Conservation (phyloP, 2,329 filamentous ascomycete genomes). For the Monosporascus sp. region DNA sequence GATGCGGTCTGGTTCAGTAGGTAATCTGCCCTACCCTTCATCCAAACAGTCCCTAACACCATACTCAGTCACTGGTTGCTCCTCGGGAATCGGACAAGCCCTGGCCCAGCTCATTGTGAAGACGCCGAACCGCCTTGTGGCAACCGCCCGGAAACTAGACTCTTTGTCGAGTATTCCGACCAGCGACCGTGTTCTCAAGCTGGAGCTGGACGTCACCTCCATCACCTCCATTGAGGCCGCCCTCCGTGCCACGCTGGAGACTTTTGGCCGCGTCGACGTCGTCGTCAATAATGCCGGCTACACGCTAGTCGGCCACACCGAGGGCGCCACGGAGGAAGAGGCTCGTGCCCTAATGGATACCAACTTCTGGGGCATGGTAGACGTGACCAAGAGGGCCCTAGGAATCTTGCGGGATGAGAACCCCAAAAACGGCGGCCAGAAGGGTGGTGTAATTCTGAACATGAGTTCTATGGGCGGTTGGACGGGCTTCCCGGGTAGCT, state of each 20-base stretch:
- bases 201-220: constrained; percentile 44
- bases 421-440: constrained; percentile 17
- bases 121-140: constrained; percentile 19
- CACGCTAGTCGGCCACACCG: constrained; percentile 23
- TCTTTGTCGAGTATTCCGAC: constrained; percentile 36
- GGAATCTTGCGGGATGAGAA: constrained; percentile 33
- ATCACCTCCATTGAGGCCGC: constrained; percentile 29
- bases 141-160: constrained; percentile 32
- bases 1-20: constrained; percentile 25
- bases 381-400: constrained; percentile 32
- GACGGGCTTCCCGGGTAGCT: constrained; percentile 27
- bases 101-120: constrained; percentile 18
- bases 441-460: constrained; percentile 49
- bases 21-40: constrained; percentile 1
- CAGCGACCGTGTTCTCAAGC: constrained; percentile 33
- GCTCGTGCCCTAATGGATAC: constrained; percentile 34
- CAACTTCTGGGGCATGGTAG: constrained; percentile 37
- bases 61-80: constrained; percentile 23
- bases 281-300: constrained; percentile 30
- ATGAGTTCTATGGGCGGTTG: constrained; percentile 48
- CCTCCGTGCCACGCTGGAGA: constrained; percentile 23
- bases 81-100: constrained; percentile 23
- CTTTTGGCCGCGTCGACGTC: constrained; percentile 31
- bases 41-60: background rate
- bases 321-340: constrained; percentile 27